Base-by-base conservation (phyloP, 2,329 filamentous ascomycete species). In the Aspergillus hortae region DNA sequence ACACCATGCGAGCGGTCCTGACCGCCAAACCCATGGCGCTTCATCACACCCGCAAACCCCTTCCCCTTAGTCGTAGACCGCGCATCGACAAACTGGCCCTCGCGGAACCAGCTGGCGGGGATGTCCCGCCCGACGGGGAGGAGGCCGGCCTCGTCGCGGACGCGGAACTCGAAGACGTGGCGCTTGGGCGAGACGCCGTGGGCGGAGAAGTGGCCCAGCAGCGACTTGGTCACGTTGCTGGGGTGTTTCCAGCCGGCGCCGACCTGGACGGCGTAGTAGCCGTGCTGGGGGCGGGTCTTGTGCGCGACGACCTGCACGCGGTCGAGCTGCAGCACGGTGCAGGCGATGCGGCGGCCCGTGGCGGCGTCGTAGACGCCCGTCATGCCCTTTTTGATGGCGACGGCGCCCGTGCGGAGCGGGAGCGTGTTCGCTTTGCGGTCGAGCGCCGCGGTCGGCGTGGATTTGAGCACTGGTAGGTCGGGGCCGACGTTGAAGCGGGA, bases 21-120 rank as follows among this genome's bases (percentile, higher is more conserved):
- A 64, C 94, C 94, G 27, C 78, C 72, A 74, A 94, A 97, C 32
- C 91, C 91, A 76, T 92, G 89, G 62, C 89, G 82, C 84, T 99
- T 99, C 94, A 99, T 99, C 61, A 90, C 94, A 81, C 94, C 94
- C 9, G 88, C 90, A 70, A 96, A 99, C 6, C 94, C 94, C 83
- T 90, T 92, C 48, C 35, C 94, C 94, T 68, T 89, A 84, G 62
- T 85, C 87, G 66, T 88, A 45, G 85, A 87, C 64, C 86, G 82
- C 49, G 90, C 86, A 75, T 99, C 94, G 54, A 99, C 88, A 72
- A 85, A 95, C 75, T 96, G 91, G 15, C 94, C 94, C 66, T 87
- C 83, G 63, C 86, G 80, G 75, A 97, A 97, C 89, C 94, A 95
- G 65, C 89, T 86, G n/a, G 94, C 90, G 56, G 82, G 80, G 60